phyloP scores from a whole-genome alignment of 768 basidiomycete species.

The Trametes cinnabarina region DNA sequence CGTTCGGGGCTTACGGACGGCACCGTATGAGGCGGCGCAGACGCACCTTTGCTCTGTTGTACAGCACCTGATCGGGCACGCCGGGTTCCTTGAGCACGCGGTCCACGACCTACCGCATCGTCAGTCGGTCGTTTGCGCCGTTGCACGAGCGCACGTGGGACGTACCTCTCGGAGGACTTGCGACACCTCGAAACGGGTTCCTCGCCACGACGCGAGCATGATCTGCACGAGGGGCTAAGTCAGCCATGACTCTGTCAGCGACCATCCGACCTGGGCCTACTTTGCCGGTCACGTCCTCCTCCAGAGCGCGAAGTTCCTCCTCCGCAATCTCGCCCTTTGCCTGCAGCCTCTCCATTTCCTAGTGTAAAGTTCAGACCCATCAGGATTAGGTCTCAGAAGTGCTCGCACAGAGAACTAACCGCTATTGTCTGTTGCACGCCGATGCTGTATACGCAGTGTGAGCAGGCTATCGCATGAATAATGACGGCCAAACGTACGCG shows the following conservation, averaged over 20 bases:
- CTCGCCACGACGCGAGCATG: conserved; percentile 96
- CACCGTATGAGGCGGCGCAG: not conserved
- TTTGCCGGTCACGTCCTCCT: conserved; percentile 93
- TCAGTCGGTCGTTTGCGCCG: conserved; percentile 13
- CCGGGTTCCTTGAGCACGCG: conserved; percentile 80
- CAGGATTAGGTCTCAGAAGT: conserved; percentile 1
- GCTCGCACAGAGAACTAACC: conserved; percentile 11
- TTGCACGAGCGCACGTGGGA: not conserved
- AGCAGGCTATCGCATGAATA: conserved; percentile 1
- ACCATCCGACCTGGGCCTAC: conserved; percentile 42
- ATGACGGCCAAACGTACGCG: conserved; percentile 58
- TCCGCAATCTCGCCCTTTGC: conserved; percentile 86
- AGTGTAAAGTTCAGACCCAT: conserved; percentile 16
- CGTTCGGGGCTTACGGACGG: too few relatives aligned
- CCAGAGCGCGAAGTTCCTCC: conserved; percentile 81
- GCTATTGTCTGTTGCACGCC: conserved; percentile 78
- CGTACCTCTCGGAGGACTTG: conserved; percentile 77
- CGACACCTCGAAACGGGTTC: conserved; percentile 91
- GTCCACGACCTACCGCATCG: conserved; percentile 59
- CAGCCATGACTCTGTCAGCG: not conserved
- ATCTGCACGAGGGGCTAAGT: conserved; percentile 57
- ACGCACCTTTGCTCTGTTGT: conserved; percentile 82
- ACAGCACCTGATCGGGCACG: conserved; percentile 64
- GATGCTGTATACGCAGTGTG: conserved; percentile 39
- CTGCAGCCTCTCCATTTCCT: conserved; percentile 91